Evolutionary conservation across 768 basidiomycete genomes (phyloP), one percentile per base, ranked within the genome.

Genomic region (Mycena capillaripes): DNA sequence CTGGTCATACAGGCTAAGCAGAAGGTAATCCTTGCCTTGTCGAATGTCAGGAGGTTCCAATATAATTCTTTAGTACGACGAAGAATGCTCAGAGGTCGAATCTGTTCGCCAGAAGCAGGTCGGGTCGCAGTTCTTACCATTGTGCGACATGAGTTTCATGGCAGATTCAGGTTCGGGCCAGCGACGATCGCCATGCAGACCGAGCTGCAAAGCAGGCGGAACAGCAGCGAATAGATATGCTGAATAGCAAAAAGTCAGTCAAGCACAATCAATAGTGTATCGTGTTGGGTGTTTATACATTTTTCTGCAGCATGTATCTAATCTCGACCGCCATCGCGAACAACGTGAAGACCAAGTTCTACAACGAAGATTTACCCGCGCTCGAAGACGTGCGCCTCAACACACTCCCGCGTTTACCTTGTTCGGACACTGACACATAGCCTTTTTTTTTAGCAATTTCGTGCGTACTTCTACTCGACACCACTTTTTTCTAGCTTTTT

Each of bases 51-150:
- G 46, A 57, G 61, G 30, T 42, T 30, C 36, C 74, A 59, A 77
- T 58, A 75, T 63, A 38, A 25, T 64, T 72, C 23, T 50, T 55
- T 72, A 96, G 95, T 96, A 96, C 76, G 92, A 95, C 75, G 91
- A 91, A 32, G 91, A 94, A 75, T 96, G 95, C 78, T 77, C 78
- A 19, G 94, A 95, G 79, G 89, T 93, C 25, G 93, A 94, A 76
- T 80, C 86, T 25, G 88, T 90, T 76, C 91, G 93, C 58, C 93
- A 94, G 85, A 96, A 95, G 81, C 94, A 95, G 89, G 95, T 88
- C 40, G 52, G 78, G 53, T 78, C 77, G 73, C 62, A 2, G 16
- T 76, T 30, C 60, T 65, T 42, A 58, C 59, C 69, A 25, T 46
- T 52, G 48, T 71, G 69, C 61, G 34, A 46, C 50, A 42, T 66